These are phyloP conservation scores for Lodderomyces pseudojiufengensis DNA, from an alignment of 1,139 yeast species.

Conservation along the genomic window DNA sequence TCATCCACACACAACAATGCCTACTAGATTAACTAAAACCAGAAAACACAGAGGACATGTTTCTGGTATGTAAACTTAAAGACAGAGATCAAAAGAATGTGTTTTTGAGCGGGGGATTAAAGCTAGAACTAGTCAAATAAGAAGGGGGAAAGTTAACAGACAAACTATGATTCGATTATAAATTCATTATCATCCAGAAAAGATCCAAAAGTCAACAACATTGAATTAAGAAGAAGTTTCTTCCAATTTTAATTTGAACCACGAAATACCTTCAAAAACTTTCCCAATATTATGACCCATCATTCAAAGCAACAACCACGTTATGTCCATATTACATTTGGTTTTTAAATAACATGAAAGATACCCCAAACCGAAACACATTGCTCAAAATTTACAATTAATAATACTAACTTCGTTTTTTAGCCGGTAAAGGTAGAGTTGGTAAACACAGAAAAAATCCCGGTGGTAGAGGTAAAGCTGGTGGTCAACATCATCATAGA, in stretches of 20 bases:
- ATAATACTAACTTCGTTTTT: constrained; percentile 30
- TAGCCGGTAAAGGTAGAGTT: constrained; percentile 99
- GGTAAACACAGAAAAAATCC: constrained; percentile 99
- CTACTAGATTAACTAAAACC: constrained; percentile 99
- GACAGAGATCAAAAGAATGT: not conserved
- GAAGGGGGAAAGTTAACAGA: not conserved
- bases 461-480: constrained; percentile 99
- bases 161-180: too few relatives aligned
- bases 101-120: not conserved
- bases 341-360: too few relatives aligned
- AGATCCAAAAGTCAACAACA: too few relatives aligned
- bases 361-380: too few relatives aligned
- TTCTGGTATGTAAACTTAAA: constrained; percentile 68
- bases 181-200: too few relatives aligned
- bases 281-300: too few relatives aligned
- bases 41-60: constrained; percentile 99
- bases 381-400: not conserved
- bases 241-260: too few relatives aligned
- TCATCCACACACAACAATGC: constrained; percentile 55
- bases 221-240: too few relatives aligned
- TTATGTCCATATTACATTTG: too few relatives aligned
- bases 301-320: too few relatives aligned
- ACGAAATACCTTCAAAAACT: too few relatives aligned
- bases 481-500: constrained; percentile 99
- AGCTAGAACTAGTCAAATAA: not conserved